Conservation (phyloP, 2,329 filamentous ascomycete genomes). For the Fonsecaea pedrosoi region DNA sequence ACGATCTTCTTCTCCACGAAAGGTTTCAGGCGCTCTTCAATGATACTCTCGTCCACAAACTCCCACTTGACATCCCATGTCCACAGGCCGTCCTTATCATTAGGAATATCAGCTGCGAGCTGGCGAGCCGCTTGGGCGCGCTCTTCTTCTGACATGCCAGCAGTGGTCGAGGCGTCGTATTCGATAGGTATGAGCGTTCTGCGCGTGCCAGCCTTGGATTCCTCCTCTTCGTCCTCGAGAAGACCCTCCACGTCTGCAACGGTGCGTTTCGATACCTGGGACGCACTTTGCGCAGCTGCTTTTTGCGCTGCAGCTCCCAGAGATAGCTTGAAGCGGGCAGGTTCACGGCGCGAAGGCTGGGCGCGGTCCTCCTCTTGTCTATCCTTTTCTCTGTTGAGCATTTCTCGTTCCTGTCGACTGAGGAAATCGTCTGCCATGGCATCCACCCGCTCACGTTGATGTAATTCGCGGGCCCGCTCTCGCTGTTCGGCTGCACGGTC, state of each 20-base stretch:
- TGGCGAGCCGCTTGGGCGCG: constrained; percentile 79
- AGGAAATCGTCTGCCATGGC: constrained; percentile 92
- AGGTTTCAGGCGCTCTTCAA: constrained; percentile 84
- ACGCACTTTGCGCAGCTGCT: constrained; percentile 60
- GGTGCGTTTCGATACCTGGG: constrained; percentile 67
- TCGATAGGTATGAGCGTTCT: constrained; percentile 82
- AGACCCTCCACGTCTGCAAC: constrained; percentile 91
- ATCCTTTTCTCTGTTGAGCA: constrained; percentile 53
- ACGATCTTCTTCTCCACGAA: constrained; percentile 99
- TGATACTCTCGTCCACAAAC: constrained; percentile 78
- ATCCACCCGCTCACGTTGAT: constrained; percentile 76
- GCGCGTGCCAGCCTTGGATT: constrained; percentile 67
- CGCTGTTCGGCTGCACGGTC: constrained; percentile 80
- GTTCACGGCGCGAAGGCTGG: constrained; percentile 55
- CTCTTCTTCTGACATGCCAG: constrained; percentile 83
- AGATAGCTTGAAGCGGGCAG: constrained; percentile 88
- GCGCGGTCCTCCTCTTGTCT: constrained; percentile 42
- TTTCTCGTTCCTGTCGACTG: constrained; percentile 75
- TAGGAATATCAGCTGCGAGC: constrained; percentile 87
- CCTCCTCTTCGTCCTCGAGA: constrained; percentile 91
- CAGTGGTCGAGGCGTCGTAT: constrained; percentile 72
- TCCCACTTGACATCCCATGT: constrained; percentile 94
- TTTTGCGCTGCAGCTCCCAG: constrained; percentile 84
- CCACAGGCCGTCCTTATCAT: constrained; percentile 85
- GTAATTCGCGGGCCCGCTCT: constrained; percentile 72